Conservation (phyloP, 2,329 filamentous ascomycete genomes). For the Fusarium sp. region DNA sequence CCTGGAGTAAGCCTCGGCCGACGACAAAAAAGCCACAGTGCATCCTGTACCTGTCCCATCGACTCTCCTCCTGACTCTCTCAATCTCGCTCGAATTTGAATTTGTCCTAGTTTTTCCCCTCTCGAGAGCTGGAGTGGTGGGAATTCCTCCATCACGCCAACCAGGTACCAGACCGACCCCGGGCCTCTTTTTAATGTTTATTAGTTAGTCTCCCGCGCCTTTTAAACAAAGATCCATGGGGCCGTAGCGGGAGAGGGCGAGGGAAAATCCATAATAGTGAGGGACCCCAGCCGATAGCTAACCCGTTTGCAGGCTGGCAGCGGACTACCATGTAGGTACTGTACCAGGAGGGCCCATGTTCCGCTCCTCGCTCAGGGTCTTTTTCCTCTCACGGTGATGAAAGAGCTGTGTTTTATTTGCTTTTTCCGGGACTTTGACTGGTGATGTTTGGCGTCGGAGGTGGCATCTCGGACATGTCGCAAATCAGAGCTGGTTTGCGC, state of each 20-base stretch:
- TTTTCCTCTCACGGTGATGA: background rate
- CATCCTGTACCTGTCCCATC: background rate
- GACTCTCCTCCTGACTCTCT: slow-evolving; percentile 3
- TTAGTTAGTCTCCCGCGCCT: background rate
- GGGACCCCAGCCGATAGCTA: slow-evolving; percentile 12
- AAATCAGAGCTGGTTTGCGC: slow-evolving; percentile 10
- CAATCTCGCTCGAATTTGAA: slow-evolving; percentile 1
- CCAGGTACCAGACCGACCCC: slow-evolving; percentile 16
- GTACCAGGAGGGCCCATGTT: slow-evolving; percentile 27
- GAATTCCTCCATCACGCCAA: slow-evolving; percentile 19
- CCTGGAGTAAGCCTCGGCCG: background rate
- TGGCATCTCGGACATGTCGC: background rate
- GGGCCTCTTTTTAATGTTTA: background rate
- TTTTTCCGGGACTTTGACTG: slow-evolving; percentile 20
- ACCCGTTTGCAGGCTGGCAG: slow-evolving; percentile 25
- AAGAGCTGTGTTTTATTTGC: slow-evolving; percentile 26
- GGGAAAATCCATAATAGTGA: slow-evolving; percentile 7
- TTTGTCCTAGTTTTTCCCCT: background rate
- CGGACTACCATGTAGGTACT: slow-evolving; percentile 15
- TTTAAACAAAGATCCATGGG: slow-evolving; percentile 11
- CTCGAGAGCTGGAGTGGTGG: slow-evolving; percentile 8
- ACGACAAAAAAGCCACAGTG: background rate
- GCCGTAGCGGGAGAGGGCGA: slow-evolving; percentile 7
- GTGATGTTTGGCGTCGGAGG: slow-evolving; percentile 6
- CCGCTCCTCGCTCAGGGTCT: slow-evolving; percentile 21